phyloP scores from a whole-genome alignment of 208 protist species.

The Trypanosoma grayi region DNA sequence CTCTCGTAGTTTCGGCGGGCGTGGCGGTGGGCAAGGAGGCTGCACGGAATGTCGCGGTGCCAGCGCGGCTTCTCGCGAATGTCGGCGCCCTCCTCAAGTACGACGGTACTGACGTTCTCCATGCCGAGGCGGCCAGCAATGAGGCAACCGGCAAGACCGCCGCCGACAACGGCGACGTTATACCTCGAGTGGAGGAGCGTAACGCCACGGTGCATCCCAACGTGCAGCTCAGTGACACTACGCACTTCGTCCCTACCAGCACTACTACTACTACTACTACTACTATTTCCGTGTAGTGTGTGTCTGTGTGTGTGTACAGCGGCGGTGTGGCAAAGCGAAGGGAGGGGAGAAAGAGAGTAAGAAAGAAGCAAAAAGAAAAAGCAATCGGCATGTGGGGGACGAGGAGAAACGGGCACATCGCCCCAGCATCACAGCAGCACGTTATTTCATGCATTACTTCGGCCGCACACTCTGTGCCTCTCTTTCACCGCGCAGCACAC shows the following conservation, averaged over 20 bases:
- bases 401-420: neutral
- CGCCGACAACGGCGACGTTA: conserved; percentile 68
- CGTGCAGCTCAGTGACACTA: no score
- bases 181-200: conserved; percentile 19
- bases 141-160: conserved; percentile 63
- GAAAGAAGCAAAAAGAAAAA: neutral
- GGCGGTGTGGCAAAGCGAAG: neutral
- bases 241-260: no score
- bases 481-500: no score
- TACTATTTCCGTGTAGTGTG: neutral
- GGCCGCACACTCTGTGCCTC: no score
- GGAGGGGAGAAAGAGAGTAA: neutral
- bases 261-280: no score
- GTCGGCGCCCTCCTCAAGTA: conserved; percentile 70
- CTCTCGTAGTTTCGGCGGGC: conserved; percentile 61
- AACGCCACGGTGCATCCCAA: conserved; percentile 1
- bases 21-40: conserved; percentile 55
- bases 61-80: conserved; percentile 59
- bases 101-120: conserved; percentile 61
- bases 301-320: neutral
- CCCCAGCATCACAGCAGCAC: no score
- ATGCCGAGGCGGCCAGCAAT: conserved; percentile 69
- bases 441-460: no score
- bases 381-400: conserved; percentile 11
- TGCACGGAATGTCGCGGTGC: conserved; percentile 53